A percentile compares a stretch with the other conserved stretches of the same genome.
Conservation (phyloP, 2,329 filamentous ascomycete genomes). For the Neofusicoccum kwambonambiense region DNA sequence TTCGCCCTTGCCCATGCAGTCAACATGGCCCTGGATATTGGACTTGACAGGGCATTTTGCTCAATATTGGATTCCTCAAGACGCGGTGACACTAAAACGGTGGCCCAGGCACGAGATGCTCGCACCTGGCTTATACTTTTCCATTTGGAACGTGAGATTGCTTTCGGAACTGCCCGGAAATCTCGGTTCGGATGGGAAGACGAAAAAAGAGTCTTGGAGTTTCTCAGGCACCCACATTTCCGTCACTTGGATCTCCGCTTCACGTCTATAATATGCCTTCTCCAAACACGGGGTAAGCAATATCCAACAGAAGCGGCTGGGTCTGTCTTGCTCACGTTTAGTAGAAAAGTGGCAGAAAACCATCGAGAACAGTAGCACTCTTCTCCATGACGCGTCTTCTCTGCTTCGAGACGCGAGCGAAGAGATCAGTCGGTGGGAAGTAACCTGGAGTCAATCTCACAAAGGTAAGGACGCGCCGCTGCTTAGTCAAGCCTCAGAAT, state of each 20-base stretch:
- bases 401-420: not conserved
- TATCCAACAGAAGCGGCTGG: too few relatives aligned
- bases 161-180: not conserved
- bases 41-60: not conserved
- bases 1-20: not conserved
- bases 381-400: not conserved
- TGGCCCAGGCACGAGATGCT: not conserved
- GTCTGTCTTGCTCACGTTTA: not conserved
- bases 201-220: not conserved
- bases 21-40: not conserved
- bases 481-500: not conserved
- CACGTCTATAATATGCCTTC: not conserved
- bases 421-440: not conserved
- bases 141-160: conserved; percentile 5
- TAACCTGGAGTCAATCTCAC: not conserved
- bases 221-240: not conserved
- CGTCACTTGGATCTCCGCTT: not conserved
- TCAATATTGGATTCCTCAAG: too few relatives aligned
- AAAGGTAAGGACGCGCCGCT: not conserved
- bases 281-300: not conserved
- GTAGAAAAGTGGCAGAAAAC: not conserved
- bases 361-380: not conserved
- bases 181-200: not conserved
- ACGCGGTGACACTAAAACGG: not conserved
- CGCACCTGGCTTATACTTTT: conserved; percentile 1